Base-by-base conservation (phyloP, 352 stramenopile genomes). In the Pythium periplocum region DNA sequence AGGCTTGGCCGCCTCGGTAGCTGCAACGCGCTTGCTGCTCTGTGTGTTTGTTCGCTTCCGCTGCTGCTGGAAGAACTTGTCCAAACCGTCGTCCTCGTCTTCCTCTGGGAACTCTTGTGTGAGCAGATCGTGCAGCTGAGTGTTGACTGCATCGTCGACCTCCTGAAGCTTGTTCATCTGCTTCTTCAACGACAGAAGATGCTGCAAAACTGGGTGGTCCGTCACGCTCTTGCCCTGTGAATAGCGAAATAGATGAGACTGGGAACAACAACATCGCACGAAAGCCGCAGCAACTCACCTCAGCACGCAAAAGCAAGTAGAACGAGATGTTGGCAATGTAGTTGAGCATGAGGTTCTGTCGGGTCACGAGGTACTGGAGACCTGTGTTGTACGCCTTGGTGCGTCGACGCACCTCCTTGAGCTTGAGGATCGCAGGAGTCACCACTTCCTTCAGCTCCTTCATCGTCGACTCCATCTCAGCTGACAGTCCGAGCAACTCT, bases 301-400 rank as follows among this genome's bases (percentile, higher is more conserved):
- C 78, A 0, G 83, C 76, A 44, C 80, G 79, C 54, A 90, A 58
- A 41, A 93, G 59, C 62, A 95, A 55, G 62, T 95, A 95, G 56
- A 95, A 93, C 45, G 78, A 88, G 48, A 93, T 95, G 65, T 93
- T 95, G 39, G 75, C 64, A 31, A 79, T 69, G 68, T 95, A 95
- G 62, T 91, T 91, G 9, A 95, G 75, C 57, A 92, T 64, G 48
- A 95, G 54, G 39, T 90, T 90, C 66, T 92, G 78, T 11, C 78
- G 80, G 17, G 79, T 90, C 49, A 90, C 68, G 48, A 93, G 71
- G 57, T 89, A 92, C 49, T 83, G 78, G 40, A 92, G 57, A 0
- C 80, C 84, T 30, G 65, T 78, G 61, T 87, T 76, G 61, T 72
- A 81, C 31, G 69, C 64, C 4, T 68, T 71, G 4, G 71, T 85